Evolutionary conservation across 2,329 filamentous ascomycete species (phyloP).

Genomic region (Stagonosporopsis vannaccii): DNA sequence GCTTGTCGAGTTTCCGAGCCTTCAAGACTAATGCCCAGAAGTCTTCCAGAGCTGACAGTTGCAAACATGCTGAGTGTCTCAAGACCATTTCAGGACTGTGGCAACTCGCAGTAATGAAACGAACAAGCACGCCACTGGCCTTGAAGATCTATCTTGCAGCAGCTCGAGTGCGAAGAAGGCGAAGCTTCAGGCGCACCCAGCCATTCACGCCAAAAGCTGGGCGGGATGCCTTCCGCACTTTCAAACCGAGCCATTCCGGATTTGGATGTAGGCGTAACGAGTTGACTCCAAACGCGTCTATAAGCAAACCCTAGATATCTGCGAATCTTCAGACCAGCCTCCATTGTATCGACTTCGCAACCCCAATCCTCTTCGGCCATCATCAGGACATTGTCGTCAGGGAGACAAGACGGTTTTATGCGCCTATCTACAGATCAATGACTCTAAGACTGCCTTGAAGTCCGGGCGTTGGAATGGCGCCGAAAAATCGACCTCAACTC

Average conservation of each 20-base stretch:
- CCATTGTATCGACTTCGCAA: not conserved
- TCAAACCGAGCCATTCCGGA: not conserved
- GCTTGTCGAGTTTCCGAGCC: not conserved
- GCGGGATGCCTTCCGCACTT: slow-evolving; percentile 3
- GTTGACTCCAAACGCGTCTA: not conserved
- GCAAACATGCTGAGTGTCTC: not conserved
- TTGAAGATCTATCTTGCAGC: slow-evolving; percentile 1
- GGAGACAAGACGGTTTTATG: slow-evolving; percentile 9
- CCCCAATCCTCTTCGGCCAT: not conserved
- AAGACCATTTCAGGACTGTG: not conserved
- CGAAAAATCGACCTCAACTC: slow-evolving; percentile 6
- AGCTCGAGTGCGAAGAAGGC: slow-evolving; percentile 12
- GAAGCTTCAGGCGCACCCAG: slow-evolving; percentile 11
- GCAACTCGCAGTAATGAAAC: not conserved
- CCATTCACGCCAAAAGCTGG: slow-evolving; percentile 10
- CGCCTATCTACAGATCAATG: slow-evolving; percentile 1
- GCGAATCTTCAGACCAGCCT: not conserved
- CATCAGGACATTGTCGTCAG: slow-evolving; percentile 6
- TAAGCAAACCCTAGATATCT: not conserved
- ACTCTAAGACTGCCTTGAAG: slow-evolving; percentile 9
- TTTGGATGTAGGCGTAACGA: not conserved
- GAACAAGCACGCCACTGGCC: not conserved
- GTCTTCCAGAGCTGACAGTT: not conserved
- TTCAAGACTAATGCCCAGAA: not conserved
- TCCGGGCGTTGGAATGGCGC: slow-evolving; percentile 19